Evolutionary conservation across 2,329 filamentous ascomycete genomes (phyloP), one percentile per base, ranked within the genome.

Genomic region (Pseudogymnoascus sp.): DNA sequence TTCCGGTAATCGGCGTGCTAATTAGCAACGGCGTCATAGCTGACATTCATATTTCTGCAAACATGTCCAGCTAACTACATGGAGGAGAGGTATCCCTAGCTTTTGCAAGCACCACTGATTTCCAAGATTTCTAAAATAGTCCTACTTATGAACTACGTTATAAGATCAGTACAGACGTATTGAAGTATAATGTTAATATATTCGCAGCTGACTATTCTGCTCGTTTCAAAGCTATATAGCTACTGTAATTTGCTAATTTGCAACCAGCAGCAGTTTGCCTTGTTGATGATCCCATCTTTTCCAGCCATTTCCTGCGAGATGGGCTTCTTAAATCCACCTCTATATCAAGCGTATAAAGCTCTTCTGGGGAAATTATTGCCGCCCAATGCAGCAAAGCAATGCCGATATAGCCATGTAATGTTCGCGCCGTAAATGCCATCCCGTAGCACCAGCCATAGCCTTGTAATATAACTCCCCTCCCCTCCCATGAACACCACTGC

Each of bases 401-500:
- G 48, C 51, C 28, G 51, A 34, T 21, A 31, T 8, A 34, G 25
- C 51, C 51, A 34, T 57, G 25, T 11, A 21, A 57, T 21, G 28
- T 57, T 34, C 51, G 51, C 28, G n/a, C 45, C 51, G 28, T 57
- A 57, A 57, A 57, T 57, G 51, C 51, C 51, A 57, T 57, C 51
- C 51, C 28, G 28, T 34, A 57, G 51, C 51, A 57, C 51, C 51
- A 57, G 28, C 28, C n/a, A 34, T 21, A 34, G 6, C 51, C 51
- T 6, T 57, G 6, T 34, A 54, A 54, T 48, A 34, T 57, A 57
- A 57, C 51, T 57, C 51, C 51, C 4, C 10, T 34, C 28, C 4
- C n/a, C n/a, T 19, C 51, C 51, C 51, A 34, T 57, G 34, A 57
- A 57, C 28, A 34, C 51, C 51, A 34, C n/a, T 19, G n/a, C 51